phyloP scores from a whole-genome alignment of 305 asterid species.

The Fraxinus dipetala region DNA sequence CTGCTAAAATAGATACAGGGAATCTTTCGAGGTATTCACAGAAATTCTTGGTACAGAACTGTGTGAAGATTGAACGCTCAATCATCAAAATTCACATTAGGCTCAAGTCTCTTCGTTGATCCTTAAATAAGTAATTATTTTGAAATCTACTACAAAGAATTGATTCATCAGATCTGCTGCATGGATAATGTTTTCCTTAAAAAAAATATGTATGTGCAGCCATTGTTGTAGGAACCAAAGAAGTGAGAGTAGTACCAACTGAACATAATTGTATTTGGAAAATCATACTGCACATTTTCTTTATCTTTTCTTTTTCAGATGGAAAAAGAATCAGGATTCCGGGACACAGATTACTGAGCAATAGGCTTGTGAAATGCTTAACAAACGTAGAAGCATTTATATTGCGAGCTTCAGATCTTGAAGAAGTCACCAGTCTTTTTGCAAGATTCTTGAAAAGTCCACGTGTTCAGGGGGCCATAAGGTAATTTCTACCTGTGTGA shows the following conservation, averaged over 20 bases:
- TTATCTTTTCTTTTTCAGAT: background rate
- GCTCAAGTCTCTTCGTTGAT: background rate
- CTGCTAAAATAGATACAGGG: background rate
- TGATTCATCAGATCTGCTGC: background rate
- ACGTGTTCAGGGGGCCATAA: conserved; percentile 72
- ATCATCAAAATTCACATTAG: background rate
- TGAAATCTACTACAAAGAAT: background rate
- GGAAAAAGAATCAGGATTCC: conserved; percentile 36
- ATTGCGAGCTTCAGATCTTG: conserved; percentile 62
- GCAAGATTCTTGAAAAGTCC: conserved; percentile 61
- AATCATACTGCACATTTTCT: background rate
- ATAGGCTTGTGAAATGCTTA: conserved; percentile 52
- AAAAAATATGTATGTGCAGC: background rate
- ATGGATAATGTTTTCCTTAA: background rate
- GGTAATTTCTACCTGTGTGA: conserved; percentile 36
- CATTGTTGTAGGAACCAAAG: background rate
- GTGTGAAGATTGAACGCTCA: background rate
- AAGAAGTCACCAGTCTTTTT: conserved; percentile 64
- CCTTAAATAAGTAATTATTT: background rate
- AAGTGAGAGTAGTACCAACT: background rate
- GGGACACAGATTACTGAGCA: conserved; percentile 40
- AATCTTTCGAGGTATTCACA: background rate
- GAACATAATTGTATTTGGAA: background rate
- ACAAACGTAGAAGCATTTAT: conserved; percentile 70
- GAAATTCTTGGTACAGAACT: background rate